Base-by-base conservation (phyloP, 1,284 basidiomycete genomes). In the Leccinum pallidistipes region DNA sequence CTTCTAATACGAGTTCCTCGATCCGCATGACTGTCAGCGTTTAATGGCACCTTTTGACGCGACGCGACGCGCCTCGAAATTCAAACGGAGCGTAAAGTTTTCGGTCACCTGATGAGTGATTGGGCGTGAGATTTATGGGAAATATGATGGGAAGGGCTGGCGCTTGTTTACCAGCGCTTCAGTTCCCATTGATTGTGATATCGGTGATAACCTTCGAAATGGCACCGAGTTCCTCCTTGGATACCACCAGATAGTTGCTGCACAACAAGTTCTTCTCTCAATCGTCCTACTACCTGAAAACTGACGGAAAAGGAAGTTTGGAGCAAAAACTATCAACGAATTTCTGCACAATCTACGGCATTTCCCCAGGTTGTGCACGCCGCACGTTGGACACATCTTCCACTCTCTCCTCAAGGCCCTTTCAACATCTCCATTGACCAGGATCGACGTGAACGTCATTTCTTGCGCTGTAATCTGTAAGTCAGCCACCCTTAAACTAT, bases 1-100 rank as follows among this genome's bases (percentile, higher is more conserved):
- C 91, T 76, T 93, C 91, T 54, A 93, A 79, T 57, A 93, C 87
- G 50, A 93, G 84, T 69, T 93, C 91, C 72, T 92, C 89, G 56
- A 93, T 93, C 64, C 90, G 81, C 91, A 93, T 93, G 47, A 11
- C 45, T 53, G 50, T 32, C 53, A 43, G 54, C 34, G 34, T 50
- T 18, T 38, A 52, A 21, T 40, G 14, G 29, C 34, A 24, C 49
- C n/a, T 47, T 24, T 3, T 24, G 31, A 61, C 71, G 71, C 72
- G 75, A 65, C 74, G 72, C 73, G 76, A 66, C 74, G 73, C 72
- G 73, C 55, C 58, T 9, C 4, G 6, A 12, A 31, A 59, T 71
- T 70, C 12, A 62, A 58, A n/a, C 69, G 71, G 74, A 76, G 74
- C 45, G 5, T 52, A 11, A 66, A 72, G 43, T 21, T 0, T 5